A percentile compares a stretch with the other conserved stretches of the same genome.
phyloP scores from a whole-genome alignment of 2,329 filamentous ascomycete species.

The Coniochaeta prunicola region DNA sequence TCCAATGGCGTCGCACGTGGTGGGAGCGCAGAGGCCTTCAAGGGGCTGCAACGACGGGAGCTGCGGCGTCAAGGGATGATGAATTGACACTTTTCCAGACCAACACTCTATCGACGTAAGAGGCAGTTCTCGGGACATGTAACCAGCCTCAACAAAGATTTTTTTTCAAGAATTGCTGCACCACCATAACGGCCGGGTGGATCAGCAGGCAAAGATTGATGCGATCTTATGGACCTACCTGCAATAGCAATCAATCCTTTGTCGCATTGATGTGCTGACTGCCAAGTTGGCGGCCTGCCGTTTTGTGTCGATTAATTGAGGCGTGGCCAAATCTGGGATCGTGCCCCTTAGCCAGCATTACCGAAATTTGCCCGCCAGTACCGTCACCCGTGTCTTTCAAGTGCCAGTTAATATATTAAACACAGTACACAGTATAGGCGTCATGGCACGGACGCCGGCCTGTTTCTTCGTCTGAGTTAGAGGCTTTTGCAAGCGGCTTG shows the following conservation, averaged over 20 bases:
- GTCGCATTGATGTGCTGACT: background rate
- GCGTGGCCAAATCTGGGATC: background rate
- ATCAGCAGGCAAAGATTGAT: background rate
- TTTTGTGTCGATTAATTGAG: background rate
- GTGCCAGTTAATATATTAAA: background rate
- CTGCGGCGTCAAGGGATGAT: background rate
- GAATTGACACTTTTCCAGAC: background rate
- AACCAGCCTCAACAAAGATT: background rate
- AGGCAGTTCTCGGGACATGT: background rate
- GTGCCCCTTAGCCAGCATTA: background rate
- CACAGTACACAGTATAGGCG: too few species aligned
- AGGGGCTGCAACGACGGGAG: background rate
- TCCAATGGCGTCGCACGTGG: background rate
- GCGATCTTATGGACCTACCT: background rate
- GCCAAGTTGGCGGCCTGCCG: background rate
- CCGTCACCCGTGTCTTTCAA: background rate
- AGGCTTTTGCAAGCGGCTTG: background rate
- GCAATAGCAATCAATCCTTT: constrained; percentile 1
- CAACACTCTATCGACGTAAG: background rate
- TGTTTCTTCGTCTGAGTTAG: background rate
- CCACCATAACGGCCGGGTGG: background rate
- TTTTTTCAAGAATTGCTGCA: background rate
- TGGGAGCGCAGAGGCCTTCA: background rate
- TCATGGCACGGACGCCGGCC: background rate
- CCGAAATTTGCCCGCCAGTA: background rate